Evolutionary conservation across 2,329 filamentous ascomycete genomes (phyloP), one percentile per base, ranked within the genome.

Genomic region (Arthroderma sp.): DNA sequence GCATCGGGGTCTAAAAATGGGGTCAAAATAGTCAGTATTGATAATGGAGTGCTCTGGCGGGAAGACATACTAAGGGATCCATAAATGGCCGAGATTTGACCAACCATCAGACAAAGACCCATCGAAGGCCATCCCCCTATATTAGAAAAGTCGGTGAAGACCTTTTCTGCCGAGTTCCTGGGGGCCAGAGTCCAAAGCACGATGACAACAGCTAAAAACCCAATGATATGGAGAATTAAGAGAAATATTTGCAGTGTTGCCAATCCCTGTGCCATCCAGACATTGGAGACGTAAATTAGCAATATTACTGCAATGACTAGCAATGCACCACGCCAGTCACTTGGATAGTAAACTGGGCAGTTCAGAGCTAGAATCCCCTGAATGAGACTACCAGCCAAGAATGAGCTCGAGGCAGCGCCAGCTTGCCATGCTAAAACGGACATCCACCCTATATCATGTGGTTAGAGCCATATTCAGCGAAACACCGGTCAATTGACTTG

Each of bases 401-500:
- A 61, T 27, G 51, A 55, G 33, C 53, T 49, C 39, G 51, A 52
- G 27, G 54, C 56, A 6, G 54, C 56, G 29, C 57, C 55, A 9
- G 50, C 50, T 36, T 60, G 52, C 59, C 60, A 58, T 42, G 59
- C 55, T 34, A 60, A 47, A 27, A 61, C 57, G 15, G 54, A 50
- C 36, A 61, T 49, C 58, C 58, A 61, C n/a, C 58, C 58, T 50
- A 30, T 27, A 11, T 10, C 29, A 27, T 37, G 6, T 8, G 50
- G 48, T 4, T 53, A 52, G 32, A 8, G n/a, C 29, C 1, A 52
- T 57, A 61, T 33, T 61, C 53, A 46, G 71, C 73, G 49, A 67
- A 60, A 71, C 48, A 3, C 66, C 42, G 15, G 66, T 64, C 40
- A 70, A 62, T 1, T 66, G 66, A 45, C 57, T 41, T 46, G 63